Base-by-base conservation (phyloP, 768 basidiomycete genomes). In the Tubosaeta brunneosetosa region DNA sequence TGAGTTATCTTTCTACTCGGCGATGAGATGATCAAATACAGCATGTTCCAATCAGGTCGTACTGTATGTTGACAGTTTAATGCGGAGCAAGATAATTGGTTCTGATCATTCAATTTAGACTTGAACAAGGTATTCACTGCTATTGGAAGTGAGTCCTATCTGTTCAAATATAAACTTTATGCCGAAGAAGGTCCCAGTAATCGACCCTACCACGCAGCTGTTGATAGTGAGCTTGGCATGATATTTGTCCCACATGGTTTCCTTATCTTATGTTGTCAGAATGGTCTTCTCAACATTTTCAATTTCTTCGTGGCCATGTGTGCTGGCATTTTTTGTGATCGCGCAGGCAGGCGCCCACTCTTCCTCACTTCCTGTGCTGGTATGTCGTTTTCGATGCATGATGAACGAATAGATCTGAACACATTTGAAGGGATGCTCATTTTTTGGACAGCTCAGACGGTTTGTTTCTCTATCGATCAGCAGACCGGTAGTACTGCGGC, bases 241-340 rank as follows among this genome's bases (percentile, higher is more conserved):
- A 16, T 7, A 11, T 5, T 42, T 27, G 37, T 43, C 44, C 4
- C 13, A 10, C 3, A 22, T 26, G 2, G 11, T 26, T 19, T n/a
- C 19, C 27, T 46, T 16, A 51, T 40, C 12, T 17, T 33, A 10
- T 17, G 25, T 33, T 46, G 13, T 8, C 55, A 80, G 75, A 83
- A 83, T 58, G 81, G 78, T 47, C 61, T 77, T 51, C 66, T 82
- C 32, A 76, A 77, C 57, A 78, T 82, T 53, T 83, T 70, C 66
- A 82, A 82, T 64, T 77, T 84, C 47, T 63, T 78, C 52, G 69
- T 80, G 41, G 79, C 80, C n/a, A 67, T 81, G 46, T 47, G 67
- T 25, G 78, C 79, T 29, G 77, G 75, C 26, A 68, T 79, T 50
- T 65, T 78, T 17, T 77, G 75, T 49, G 81, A 82, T 55, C 69